These are phyloP conservation scores for Aspergillus arachidicola DNA, from an alignment of 2,329 filamentous ascomycete species.

Conservation along the genomic window DNA sequence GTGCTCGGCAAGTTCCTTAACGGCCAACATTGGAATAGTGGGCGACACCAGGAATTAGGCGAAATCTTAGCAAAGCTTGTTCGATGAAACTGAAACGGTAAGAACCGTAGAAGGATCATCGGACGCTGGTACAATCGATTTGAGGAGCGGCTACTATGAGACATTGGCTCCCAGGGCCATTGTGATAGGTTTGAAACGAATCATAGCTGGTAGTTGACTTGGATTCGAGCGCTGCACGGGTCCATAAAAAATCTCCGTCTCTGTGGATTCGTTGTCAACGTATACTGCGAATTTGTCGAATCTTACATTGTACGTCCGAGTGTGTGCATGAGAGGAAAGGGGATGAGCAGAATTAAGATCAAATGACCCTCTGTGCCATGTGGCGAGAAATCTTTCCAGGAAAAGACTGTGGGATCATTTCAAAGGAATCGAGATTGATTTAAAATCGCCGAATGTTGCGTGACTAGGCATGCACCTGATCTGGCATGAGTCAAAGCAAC, in stretches of 20 bases:
- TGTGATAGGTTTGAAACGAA: neutral
- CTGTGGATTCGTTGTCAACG: neutral
- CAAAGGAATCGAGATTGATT: neutral
- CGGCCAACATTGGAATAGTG: neutral
- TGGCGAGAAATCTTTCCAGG: neutral
- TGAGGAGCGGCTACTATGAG: neutral
- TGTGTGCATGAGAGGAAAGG: neutral
- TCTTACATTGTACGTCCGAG: neutral
- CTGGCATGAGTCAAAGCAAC: neutral
- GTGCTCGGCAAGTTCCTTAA: slow-evolving; percentile 4
- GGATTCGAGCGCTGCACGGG: neutral
- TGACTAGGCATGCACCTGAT: neutral
- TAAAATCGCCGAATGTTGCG: neutral
- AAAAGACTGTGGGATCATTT: neutral
- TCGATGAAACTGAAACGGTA: neutral
- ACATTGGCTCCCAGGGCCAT: neutral
- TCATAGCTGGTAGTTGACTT: neutral
- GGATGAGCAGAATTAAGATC: neutral
- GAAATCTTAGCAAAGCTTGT: slow-evolving; percentile 6
- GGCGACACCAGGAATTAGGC: neutral
- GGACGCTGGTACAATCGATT: neutral
- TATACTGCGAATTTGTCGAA: neutral
- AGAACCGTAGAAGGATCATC: neutral
- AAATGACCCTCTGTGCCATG: neutral
- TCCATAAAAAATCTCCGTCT: neutral